Base-by-base conservation (phyloP, 352 stramenopile species). In the Pythium pyrilobum region DNA sequence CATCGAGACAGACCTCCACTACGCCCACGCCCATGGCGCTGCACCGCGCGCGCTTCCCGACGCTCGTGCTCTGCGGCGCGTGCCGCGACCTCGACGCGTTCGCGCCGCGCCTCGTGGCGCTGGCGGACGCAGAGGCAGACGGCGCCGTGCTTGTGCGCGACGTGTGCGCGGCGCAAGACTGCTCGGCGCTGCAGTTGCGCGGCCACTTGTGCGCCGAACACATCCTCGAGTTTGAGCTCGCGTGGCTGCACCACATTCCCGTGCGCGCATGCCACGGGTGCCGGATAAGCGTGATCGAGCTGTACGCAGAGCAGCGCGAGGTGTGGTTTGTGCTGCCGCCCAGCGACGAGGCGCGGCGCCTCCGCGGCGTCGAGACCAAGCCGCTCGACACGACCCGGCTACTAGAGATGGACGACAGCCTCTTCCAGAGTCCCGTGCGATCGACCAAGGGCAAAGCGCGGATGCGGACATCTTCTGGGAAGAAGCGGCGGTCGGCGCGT, bases 271-370 rank as follows among this genome's bases (percentile, higher is more conserved):
- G 79, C 47, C 56, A 67, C n/a, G 67, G 72, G n/a, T 89, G 79
- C 41, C 57, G 68, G 16, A 38, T 68, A 8, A 78, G 66, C 36
- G 64, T 72, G 10, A 46, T 87, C 24, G 49, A 81, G 56, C 50
- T 86, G 11, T 84, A 73, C 59, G 44, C 33, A 2, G 52, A 80
- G 11, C 59, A 79, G 27, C 45, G 59, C 10, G 71, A 85, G 5
- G 69, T 87, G 28, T 89, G 76, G 79, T 87, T 80, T 49, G 77
- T 89, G 23, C 59, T 85, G 2, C 16, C 48, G 12, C 38, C 42
- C n/a, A 70, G 55, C 23, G 64, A 74, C 5, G 51, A 58, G 24
- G 56, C 34, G 9, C 24, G 5, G 3, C 16, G n/a, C 1, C 42
- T 60, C 21, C 63, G 42, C 43, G 74, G 72, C 27, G 66, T 82